These are phyloP conservation scores for Starmerella davenportii DNA, from an alignment of 805 yeast genomes.

Conservation along the genomic window DNA sequence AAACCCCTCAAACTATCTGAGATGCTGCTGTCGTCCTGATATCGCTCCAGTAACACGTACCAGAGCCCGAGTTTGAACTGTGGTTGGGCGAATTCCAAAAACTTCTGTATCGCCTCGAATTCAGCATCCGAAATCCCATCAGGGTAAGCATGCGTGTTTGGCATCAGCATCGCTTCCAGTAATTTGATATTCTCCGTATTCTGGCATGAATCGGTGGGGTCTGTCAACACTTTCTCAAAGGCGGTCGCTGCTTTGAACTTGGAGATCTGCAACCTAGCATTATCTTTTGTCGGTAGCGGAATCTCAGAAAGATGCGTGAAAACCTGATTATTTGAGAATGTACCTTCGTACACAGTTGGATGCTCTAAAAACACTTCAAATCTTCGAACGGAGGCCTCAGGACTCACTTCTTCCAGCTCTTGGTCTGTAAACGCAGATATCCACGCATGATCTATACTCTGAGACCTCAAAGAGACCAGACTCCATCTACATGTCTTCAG, in stretches of 20 bases:
- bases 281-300: conserved; percentile 24
- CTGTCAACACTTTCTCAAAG: conserved; percentile 34
- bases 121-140: conserved; percentile 18
- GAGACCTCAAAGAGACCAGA: conserved; percentile 1
- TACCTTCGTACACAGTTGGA: background rate
- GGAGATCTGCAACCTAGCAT: conserved; percentile 46
- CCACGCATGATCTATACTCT: conserved; percentile 9
- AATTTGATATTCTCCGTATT: conserved; percentile 10
- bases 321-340: background rate
- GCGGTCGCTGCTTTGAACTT: conserved; percentile 52
- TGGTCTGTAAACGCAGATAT: conserved; percentile 11
- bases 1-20: conserved; percentile 34
- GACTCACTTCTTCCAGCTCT: conserved; percentile 5
- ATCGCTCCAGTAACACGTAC: conserved; percentile 48
- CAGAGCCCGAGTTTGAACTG: conserved; percentile 56
- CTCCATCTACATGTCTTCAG: conserved; percentile 7
- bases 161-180: conserved; percentile 24
- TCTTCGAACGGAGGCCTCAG: conserved; percentile 17
- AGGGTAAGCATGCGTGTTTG: conserved; percentile 13
- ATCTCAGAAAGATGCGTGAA: conserved; percentile 6
- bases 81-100: conserved; percentile 45
- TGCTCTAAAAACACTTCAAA: conserved; percentile 16
- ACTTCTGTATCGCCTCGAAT: conserved; percentile 37
- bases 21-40: conserved; percentile 26
- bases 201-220: conserved; percentile 1